Evolutionary conservation across 768 basidiomycete genomes (phyloP), one percentile per base, ranked within the genome.

Genomic region (Mrakia blollopis): DNA sequence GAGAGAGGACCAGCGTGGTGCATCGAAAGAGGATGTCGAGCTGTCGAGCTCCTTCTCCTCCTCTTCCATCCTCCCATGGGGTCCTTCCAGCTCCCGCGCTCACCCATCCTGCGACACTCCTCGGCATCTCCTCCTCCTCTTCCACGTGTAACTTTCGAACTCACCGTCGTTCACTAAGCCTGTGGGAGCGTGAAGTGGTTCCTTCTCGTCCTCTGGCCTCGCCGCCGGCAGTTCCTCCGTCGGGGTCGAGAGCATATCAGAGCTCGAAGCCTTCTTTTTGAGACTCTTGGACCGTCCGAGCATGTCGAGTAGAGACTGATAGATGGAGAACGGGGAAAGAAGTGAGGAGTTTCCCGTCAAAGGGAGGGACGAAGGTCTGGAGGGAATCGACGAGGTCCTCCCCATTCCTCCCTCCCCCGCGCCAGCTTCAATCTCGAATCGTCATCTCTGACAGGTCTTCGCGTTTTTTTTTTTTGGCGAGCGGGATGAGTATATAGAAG

Each of bases 151-250:
- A 8, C 13, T 23, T 4, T n/a, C 41, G 32, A n/a, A 23, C 52
- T 37, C 14, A 72, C 71, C 71, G 39, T 72, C 71, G 35, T 72
- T 72, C 10, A 72, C 71, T 5, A 72, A 35, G 10, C 71, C 71
- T 54, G 71, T 72, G 3, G 71, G 71, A 30, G 50, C 35, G 14
- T 72, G 52, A 37, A 23, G 30, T 7, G 28, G 28, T 13, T 41
- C 37, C 23, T 39, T n/a, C 25, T 35, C 37, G 4, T 39, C 37
- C 65, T 68, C 65, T 23, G 35, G 18, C 35, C 16, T 8, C 21
- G 32, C 65, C 35, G 35, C 23, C 35, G 65, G 23, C 10, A 39
- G 39, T n/a, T 25, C 37, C 65, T 39, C 65, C 35, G n/a, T 37
- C 35, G 39, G 21, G 23, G 18, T n/a, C 13, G 65, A 68, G 39